Conservation (phyloP, 345 rosid species). For the Hirschfeldia incana region DNA sequence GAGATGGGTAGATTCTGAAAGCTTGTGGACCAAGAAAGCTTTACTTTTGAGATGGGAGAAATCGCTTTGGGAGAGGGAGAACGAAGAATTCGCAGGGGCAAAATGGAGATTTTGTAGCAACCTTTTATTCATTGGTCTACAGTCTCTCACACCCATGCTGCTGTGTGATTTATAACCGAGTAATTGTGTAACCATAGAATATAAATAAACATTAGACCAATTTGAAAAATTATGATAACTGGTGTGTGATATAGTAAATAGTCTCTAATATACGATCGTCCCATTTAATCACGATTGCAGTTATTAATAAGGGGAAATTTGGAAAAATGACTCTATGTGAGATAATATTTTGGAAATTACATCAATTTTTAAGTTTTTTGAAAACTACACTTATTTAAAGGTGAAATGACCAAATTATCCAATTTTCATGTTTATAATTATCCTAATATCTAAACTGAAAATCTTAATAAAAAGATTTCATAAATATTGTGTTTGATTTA, state of each 20-base stretch:
- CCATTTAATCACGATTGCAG: background rate
- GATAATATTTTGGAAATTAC: no score
- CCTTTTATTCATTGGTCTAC: constrained; percentile 11
- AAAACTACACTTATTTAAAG: no score
- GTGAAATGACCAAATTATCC: no score
- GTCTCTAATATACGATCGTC: no score
- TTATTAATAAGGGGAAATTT: no score
- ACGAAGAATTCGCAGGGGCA: constrained; percentile 9
- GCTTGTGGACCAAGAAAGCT: constrained; percentile 36
- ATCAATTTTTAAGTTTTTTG: no score
- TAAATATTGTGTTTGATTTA: no score
- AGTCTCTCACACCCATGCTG: background rate
- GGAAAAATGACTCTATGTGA: no score
- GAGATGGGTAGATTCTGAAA: constrained; percentile 39
- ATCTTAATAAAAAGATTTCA: no score
- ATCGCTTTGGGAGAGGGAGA: constrained; percentile 1
- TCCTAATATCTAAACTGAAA: no score
- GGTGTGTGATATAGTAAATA: background rate
- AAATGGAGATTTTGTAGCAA: constrained; percentile 1
- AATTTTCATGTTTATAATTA: no score
- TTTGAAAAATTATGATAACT: background rate
- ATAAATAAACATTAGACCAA: background rate
- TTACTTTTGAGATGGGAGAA: constrained; percentile 18
- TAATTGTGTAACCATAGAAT: background rate
- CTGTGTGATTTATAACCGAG: background rate